Base-by-base conservation (phyloP, 208 protist genomes). In the Leishmania mexicana region DNA sequence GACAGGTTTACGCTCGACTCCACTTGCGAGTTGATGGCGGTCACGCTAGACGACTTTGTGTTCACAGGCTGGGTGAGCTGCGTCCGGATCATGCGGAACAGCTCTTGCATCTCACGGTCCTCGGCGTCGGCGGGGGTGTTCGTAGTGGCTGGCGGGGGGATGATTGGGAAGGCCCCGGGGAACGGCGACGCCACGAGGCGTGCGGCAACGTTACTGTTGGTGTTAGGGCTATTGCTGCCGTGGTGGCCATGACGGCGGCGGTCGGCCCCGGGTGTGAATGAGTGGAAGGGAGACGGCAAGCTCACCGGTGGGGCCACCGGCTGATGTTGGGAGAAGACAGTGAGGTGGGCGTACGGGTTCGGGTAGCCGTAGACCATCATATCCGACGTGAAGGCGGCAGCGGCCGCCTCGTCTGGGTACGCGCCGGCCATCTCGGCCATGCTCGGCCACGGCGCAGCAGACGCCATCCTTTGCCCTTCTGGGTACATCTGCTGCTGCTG, bases 51-150 rank as follows among this genome's bases (percentile, higher is more conserved):
- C 8, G 21, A 47, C 19, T 47, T 53, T 7, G 38, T 42, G 54
- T 21, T 78, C 15, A 49, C 49, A 21, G 64, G 74, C 60, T 83
- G 79, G 8, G 78, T 80, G 6, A 87, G 81, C 83, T 89, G 79
- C 13, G 15, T 73, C 47, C 81, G 81, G 17, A 86, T 78, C 60
- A 81, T 78, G 40, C 76, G 67, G 75, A 87, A 83, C 58, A 91
- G 21, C 79, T 90, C 65, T 85, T 87, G 74, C 83, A 90, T 84
- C 85, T 93, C 73, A 80, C 65, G 49, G 73, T 91, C 81, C 35
- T 89, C 84, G n/a, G 81, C 57, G 57, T 19, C 85, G 73, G 40
- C 77, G 75, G 35, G 81, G 87, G 28, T 80, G 78, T 80, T 58
- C 28, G 42, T 35, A 53, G 40, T 47, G 45, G 73, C 31, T n/a